Percentiles rank a stretch among this genome's conserved stretches.
Evolutionary conservation across 2,329 filamentous ascomycete genomes (phyloP).

Genomic region (Phialemoniopsis sp.): DNA sequence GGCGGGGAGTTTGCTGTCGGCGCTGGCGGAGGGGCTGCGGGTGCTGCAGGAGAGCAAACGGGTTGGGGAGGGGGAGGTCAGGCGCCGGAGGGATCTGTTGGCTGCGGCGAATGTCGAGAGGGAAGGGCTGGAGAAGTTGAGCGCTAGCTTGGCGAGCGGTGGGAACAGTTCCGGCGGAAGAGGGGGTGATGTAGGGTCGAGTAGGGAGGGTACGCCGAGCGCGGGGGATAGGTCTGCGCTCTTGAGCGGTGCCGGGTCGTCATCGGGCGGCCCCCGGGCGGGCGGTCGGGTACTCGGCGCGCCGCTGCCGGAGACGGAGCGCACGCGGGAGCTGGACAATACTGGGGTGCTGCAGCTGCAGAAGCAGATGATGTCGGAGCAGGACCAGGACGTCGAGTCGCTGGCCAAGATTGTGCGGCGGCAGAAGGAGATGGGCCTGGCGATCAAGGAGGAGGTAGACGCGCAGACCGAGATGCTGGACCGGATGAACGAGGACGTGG

Average conservation of each 20-base stretch:
- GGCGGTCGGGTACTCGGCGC: slow-evolving; percentile 68
- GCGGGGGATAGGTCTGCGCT: slow-evolving; percentile 46
- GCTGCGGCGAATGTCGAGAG: slow-evolving; percentile 67
- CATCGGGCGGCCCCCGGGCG: slow-evolving; percentile 19
- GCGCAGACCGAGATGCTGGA: slow-evolving; percentile 68
- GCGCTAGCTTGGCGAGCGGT: slow-evolving; percentile 46
- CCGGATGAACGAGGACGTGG: slow-evolving; percentile 61
- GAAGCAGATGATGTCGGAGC: slow-evolving; percentile 67
- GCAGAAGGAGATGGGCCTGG: slow-evolving; percentile 73
- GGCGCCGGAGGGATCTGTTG: slow-evolving; percentile 67
- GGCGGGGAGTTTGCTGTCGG: slow-evolving; percentile 58
- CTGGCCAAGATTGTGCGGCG: slow-evolving; percentile 65
- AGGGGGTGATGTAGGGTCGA: slow-evolving; percentile 45
- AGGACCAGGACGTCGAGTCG: slow-evolving; percentile 69
- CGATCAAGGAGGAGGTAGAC: slow-evolving; percentile 71
- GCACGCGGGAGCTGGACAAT: slow-evolving; percentile 75
- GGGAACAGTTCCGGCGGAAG: slow-evolving; percentile 48
- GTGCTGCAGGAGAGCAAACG: slow-evolving; percentile 48
- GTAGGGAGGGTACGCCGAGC: slow-evolving; percentile 43
- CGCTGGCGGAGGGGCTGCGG: slow-evolving; percentile 62
- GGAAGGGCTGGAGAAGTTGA: slow-evolving; percentile 70
- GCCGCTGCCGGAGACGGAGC: slow-evolving; percentile 69
- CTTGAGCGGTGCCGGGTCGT: slow-evolving; percentile 29
- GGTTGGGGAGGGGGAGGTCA: slow-evolving; percentile 71
- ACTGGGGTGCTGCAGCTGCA: slow-evolving; percentile 70